A percentile compares a stretch with the other conserved stretches of the same genome.
Conservation (phyloP, 2,329 filamentous ascomycete genomes). For the Coccinonectria pachysandricola region DNA sequence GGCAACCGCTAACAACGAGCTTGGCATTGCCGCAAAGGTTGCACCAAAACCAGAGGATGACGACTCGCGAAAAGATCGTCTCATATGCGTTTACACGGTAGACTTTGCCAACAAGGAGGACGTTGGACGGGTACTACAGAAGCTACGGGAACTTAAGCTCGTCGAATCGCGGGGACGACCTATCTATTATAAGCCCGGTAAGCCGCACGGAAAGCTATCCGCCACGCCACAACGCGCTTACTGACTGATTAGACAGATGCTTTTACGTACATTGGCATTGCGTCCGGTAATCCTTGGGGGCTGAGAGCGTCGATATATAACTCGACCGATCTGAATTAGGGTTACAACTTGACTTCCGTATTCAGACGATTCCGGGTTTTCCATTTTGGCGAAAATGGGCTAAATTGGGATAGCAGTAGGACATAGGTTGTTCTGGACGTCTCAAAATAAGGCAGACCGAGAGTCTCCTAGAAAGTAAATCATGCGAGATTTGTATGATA, state of each 20-base stretch:
- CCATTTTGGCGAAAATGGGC: too few relatives aligned
- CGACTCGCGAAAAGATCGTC: conserved; percentile 31
- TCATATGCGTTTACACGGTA: conserved; percentile 70
- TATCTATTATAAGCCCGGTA: conserved; percentile 72
- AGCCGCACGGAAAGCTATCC: too few relatives aligned
- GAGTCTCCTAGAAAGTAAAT: too few relatives aligned
- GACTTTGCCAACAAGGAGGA: conserved; percentile 63
- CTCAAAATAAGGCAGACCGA: too few relatives aligned
- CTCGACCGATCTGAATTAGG: too few relatives aligned
- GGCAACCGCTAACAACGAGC: conserved; percentile 55
- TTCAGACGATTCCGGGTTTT: too few relatives aligned
- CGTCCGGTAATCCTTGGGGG: conserved; percentile 49
- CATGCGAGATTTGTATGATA: too few relatives aligned
- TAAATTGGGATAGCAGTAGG: too few relatives aligned
- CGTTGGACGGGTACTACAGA: conserved; percentile 55
- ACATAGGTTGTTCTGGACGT: too few relatives aligned
- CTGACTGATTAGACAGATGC: conserved; percentile 38
- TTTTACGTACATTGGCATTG: conserved; percentile 56
- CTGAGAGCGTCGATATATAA: conserved; percentile 49
- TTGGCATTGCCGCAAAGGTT: conserved; percentile 67
- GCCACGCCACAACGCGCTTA: too few relatives aligned
- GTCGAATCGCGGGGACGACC: conserved; percentile 34
- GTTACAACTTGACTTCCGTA: too few relatives aligned
- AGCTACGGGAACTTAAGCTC: conserved; percentile 52
- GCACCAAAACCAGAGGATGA: conserved; percentile 39